Evolutionary conservation across 495 filamentous ascomycete genomes (phyloP).

Genomic region (Haplographium delicatum): DNA sequence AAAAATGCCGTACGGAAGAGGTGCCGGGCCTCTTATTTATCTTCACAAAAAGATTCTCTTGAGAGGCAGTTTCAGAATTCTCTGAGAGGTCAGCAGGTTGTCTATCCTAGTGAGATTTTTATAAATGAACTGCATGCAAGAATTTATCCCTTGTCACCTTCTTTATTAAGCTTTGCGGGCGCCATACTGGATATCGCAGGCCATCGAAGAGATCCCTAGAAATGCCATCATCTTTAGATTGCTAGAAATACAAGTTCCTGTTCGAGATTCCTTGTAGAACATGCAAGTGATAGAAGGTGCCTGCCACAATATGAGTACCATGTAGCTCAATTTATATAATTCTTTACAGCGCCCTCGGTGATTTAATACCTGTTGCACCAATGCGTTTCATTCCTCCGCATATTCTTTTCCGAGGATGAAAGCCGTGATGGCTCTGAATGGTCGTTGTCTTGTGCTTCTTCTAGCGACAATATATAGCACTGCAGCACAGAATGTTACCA

Average conservation of each 20-base stretch:
- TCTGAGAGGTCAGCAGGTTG: not conserved
- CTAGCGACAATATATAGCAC: not conserved
- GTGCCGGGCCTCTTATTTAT: too few species aligned
- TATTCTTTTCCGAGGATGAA: not conserved
- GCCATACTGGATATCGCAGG: too few species aligned
- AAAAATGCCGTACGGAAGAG: too few species aligned
- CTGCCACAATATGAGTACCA: conserved; percentile 3
- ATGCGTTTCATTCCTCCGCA: not conserved
- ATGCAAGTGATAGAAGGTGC: conserved; percentile 6
- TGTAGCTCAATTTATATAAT: conserved; percentile 7
- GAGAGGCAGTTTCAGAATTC: too few species aligned
- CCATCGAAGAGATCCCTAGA: too few species aligned
- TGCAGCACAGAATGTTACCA: conserved; percentile 12
- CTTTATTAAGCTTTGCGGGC: conserved; percentile 4
- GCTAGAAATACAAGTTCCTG: too few species aligned
- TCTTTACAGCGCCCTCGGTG: not conserved
- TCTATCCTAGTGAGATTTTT: not conserved
- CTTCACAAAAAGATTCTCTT: too few species aligned
- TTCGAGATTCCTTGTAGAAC: conserved; percentile 1
- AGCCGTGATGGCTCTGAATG: not conserved
- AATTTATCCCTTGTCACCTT: conserved; percentile 4
- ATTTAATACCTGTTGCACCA: not conserved
- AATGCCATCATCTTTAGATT: too few species aligned
- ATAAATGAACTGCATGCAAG: not conserved
- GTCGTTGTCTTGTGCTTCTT: not conserved